Conservation (phyloP, 257 asterid genomes). For the Solanum peruvianum region DNA sequence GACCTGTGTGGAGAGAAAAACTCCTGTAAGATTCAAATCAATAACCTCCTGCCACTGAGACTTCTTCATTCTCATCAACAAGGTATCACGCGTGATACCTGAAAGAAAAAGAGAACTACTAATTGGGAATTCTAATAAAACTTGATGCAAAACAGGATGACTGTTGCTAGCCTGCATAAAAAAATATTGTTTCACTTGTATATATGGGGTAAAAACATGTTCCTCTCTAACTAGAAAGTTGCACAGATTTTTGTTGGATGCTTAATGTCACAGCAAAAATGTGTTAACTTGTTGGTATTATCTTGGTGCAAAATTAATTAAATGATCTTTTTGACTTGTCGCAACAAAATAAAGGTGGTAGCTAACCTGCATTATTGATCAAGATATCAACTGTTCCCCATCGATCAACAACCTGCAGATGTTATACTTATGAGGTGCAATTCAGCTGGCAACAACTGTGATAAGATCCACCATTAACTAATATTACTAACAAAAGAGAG, state of each 20-base stretch:
- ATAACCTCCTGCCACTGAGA: slow-evolving; percentile 98
- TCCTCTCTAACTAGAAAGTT: neutral
- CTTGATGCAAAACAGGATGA: neutral
- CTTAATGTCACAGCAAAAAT: neutral
- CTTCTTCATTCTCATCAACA: slow-evolving; percentile 92
- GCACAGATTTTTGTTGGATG: neutral
- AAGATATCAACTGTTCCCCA: slow-evolving; percentile 95
- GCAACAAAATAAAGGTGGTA: neutral
- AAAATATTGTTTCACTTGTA: neutral
- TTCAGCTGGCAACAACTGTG: slow-evolving; percentile 4
- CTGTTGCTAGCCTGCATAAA: neutral
- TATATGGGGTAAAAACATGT: neutral
- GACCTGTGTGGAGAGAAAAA: slow-evolving; percentile 90
- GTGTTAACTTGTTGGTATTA: neutral
- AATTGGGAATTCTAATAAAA: neutral
- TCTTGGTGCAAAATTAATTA: neutral
- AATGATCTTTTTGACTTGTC: neutral
- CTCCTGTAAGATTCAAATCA: slow-evolving; percentile 92
- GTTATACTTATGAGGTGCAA: slow-evolving; percentile 7
- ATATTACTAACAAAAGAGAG: neutral
- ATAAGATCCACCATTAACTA: neutral
- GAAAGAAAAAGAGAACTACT: slow-evolving; percentile 2
- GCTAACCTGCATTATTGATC: slow-evolving; percentile 88
- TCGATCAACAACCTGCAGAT: slow-evolving; percentile 70
- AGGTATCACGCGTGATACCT: slow-evolving; percentile 94